phyloP scores from a whole-genome alignment of 73 alveolate genomes.

The Paramecium octaurelia region DNA sequence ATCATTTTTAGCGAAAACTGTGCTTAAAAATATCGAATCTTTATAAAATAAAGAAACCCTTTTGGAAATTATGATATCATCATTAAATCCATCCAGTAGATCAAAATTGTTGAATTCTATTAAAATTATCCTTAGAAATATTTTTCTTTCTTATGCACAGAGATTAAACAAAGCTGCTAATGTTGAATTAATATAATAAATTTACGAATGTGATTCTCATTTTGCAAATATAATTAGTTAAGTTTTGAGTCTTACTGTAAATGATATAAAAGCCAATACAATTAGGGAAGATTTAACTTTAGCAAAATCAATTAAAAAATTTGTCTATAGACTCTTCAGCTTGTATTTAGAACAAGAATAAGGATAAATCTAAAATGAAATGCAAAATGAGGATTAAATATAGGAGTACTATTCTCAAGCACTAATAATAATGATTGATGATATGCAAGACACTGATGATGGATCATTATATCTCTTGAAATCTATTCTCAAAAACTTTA shows the following conservation, averaged over 20 bases:
- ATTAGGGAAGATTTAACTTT: neutral
- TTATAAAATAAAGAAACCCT: neutral
- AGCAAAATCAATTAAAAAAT: neutral
- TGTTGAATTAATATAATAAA: neutral
- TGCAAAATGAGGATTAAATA: neutral
- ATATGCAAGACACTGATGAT: constrained; percentile 32
- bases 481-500: neutral
- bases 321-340: neutral
- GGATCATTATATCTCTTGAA: neutral
- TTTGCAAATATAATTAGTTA: neutral
- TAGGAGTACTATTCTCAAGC: constrained; percentile 1
- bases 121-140: neutral
- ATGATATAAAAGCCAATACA: neutral
- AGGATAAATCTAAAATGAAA: neutral
- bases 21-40: neutral
- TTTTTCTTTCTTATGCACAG: neutral
- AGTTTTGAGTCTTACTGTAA: neutral
- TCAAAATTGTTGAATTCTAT: neutral
- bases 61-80: neutral
- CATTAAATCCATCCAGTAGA: neutral
- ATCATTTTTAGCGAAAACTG: neutral
- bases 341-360: neutral
- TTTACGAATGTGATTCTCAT: neutral
- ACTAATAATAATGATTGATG: neutral
- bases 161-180: neutral